These are phyloP conservation scores for Fusarium bulbicola DNA, from an alignment of 2,329 filamentous ascomycete species.

Conservation along the genomic window DNA sequence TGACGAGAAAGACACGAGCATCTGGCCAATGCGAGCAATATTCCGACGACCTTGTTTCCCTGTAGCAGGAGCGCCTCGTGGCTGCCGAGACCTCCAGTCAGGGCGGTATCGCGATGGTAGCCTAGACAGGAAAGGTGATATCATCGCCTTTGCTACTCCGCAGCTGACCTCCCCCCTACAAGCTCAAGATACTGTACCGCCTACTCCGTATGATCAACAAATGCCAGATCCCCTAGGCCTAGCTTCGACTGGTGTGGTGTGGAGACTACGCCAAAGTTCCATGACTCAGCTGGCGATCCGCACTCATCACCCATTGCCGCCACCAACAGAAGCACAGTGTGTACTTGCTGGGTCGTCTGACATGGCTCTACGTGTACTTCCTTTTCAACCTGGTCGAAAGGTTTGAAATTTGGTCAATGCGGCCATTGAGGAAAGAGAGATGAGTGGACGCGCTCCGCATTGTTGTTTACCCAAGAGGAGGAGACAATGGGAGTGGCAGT, in stretches of 20 bases:
- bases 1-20: background rate
- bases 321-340: background rate
- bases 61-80: background rate
- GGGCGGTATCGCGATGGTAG: background rate
- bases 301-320: background rate
- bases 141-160: background rate
- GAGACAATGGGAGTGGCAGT: background rate
- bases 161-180: background rate
- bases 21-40: background rate
- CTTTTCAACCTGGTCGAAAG: too few relatives aligned
- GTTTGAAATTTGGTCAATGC: background rate
- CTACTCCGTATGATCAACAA: background rate
- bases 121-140: background rate
- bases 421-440: too few relatives aligned
- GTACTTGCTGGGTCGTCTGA: background rate
- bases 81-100: background rate
- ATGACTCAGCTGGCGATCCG: background rate
- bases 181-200: too few relatives aligned
- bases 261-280: background rate
- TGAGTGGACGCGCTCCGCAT: background rate
- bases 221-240: background rate
- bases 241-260: background rate
- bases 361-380: background rate
- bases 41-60: background rate
- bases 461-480: background rate